Evolutionary conservation across 441 rosid genomes (phyloP).

Genomic region (Erodium chrysanthum): DNA sequence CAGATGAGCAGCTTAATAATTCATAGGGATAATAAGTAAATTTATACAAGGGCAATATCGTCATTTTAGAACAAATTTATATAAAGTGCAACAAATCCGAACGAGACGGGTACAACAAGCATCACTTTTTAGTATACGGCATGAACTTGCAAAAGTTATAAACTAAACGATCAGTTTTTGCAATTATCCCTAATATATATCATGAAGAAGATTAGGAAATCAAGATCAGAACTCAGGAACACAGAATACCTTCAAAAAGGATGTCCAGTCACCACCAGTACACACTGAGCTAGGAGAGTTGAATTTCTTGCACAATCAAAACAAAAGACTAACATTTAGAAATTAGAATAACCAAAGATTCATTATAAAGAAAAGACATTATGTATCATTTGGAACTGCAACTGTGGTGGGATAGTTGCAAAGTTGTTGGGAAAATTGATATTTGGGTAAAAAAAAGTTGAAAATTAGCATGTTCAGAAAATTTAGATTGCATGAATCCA

Average conservation of each 20-base stretch:
- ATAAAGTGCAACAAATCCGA: too few relatives aligned
- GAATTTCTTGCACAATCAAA: slow-evolving; percentile 56
- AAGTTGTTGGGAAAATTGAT: background rate
- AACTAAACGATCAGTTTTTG: too few relatives aligned
- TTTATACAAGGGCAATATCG: too few relatives aligned
- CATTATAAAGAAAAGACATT: slow-evolving; percentile 1
- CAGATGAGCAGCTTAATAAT: slow-evolving; percentile 7
- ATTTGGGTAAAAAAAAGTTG: background rate
- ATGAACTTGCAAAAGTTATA: too few relatives aligned
- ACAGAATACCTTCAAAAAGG: slow-evolving; percentile 66
- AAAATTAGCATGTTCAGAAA: background rate
- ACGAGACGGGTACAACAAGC: too few relatives aligned
- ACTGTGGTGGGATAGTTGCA: too few relatives aligned
- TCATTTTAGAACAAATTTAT: too few relatives aligned
- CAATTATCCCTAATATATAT: too few relatives aligned
- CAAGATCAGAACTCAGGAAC: slow-evolving; percentile 11
- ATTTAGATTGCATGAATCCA: background rate
- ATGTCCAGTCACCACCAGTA: slow-evolving; percentile 71
- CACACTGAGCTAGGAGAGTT: slow-evolving; percentile 76
- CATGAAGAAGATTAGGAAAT: slow-evolving; percentile 12
- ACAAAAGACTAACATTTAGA: slow-evolving; percentile 4
- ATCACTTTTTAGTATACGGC: too few relatives aligned
- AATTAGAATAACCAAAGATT: slow-evolving; percentile 2
- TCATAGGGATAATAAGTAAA: too few relatives aligned
- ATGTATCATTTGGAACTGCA: background rate